Conservation (phyloP, 2,329 filamentous ascomycete species). For the Bipolaris zeicola region DNA sequence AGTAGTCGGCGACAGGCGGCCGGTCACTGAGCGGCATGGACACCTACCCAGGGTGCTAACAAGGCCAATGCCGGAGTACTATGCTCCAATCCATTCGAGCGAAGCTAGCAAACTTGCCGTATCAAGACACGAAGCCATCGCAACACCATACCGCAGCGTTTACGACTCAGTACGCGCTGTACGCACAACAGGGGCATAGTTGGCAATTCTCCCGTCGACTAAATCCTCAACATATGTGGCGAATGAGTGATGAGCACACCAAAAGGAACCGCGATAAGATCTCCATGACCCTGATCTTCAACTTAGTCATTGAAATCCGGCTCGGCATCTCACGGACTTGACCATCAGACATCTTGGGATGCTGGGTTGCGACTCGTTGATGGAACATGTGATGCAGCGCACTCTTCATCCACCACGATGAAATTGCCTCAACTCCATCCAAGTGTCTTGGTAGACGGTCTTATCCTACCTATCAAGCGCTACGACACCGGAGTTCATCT, state of each 20-base stretch:
- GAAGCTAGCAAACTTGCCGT: background rate
- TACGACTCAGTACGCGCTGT: background rate
- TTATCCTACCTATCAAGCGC: background rate
- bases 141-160: background rate
- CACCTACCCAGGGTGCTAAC: background rate
- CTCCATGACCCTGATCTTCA: conserved; percentile 3
- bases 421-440: background rate
- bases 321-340: conserved; percentile 1
- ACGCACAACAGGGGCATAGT: background rate
- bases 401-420: background rate
- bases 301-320: background rate
- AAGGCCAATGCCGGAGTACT: background rate
- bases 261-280: conserved; percentile 1
- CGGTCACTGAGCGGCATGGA: background rate
- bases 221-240: background rate
- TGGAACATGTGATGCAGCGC: background rate
- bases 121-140: background rate
- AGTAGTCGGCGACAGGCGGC: background rate
- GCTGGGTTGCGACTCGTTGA: background rate
- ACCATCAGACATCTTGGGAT: background rate
- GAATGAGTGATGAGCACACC: background rate
- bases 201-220: background rate
- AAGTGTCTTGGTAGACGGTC: background rate
- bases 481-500: background rate
- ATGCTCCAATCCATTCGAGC: background rate